Evolutionary conservation across 441 rosid species (phyloP).

Genomic region (Populus trichocarpa): DNA sequence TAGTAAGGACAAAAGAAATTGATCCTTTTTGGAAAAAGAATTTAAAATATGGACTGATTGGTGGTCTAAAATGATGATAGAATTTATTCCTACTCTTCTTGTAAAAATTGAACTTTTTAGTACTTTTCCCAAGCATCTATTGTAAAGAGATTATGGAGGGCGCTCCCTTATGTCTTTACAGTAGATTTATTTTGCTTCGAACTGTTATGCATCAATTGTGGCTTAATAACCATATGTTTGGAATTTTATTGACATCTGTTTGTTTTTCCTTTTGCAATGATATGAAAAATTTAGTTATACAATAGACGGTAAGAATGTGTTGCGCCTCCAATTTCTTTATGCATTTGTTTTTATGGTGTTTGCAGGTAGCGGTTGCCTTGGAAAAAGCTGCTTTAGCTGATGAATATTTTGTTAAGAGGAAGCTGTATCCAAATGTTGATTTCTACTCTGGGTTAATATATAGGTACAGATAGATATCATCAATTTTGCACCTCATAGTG

Average conservation of each 20-base stretch:
- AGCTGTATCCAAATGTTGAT: conserved; percentile 95
- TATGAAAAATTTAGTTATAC: not conserved
- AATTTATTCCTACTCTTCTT: not conserved
- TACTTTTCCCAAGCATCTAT: not conserved
- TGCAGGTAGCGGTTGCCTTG: conserved; percentile 91
- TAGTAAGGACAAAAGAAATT: not conserved
- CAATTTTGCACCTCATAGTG: not conserved
- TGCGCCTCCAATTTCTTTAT: not conserved
- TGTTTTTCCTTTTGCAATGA: not conserved
- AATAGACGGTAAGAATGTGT: not conserved
- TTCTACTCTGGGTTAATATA: conserved; percentile 95
- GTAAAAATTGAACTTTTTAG: not conserved
- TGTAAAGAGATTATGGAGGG: not conserved
- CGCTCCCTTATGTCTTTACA: not conserved
- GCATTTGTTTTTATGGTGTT: conserved; percentile 8
- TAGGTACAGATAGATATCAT: conserved; percentile 39
- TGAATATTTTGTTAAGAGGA: conserved; percentile 85
- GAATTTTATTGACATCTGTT: not conserved
- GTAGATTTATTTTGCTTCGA: not conserved
- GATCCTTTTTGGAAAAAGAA: not conserved
- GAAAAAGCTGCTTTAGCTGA: conserved; percentile 96
- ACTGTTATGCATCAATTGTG: not conserved
- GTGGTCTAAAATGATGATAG: not conserved
- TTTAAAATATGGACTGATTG: not conserved
- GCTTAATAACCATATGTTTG: not conserved